phyloP scores from a whole-genome alignment of 805 yeast genomes.

The Wickerhamiella nectarea region DNA sequence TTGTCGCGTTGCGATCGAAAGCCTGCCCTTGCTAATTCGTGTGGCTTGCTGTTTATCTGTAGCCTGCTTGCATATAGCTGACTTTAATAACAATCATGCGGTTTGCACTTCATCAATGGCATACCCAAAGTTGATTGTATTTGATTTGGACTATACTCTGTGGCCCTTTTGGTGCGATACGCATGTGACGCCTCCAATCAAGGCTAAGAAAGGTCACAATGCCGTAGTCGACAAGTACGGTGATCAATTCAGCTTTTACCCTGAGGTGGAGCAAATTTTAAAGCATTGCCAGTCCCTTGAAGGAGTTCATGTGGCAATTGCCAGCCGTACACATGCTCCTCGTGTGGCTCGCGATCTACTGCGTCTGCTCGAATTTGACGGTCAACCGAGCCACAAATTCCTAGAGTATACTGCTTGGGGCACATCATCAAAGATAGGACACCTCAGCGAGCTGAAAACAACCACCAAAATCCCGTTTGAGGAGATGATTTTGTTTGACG shows the following conservation, averaged over 20 bases:
- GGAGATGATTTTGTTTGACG: constrained; percentile 61
- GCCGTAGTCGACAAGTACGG: constrained; percentile 42
- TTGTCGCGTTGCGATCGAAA: no score
- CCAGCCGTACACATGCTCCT: constrained; percentile 71
- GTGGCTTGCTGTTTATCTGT: not conserved
- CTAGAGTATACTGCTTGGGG: constrained; percentile 34
- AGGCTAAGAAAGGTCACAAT: constrained; percentile 25
- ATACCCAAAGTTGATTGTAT: constrained; percentile 44
- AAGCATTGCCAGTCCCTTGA: constrained; percentile 34
- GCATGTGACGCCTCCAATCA: constrained; percentile 46
- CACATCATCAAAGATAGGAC: constrained; percentile 38
- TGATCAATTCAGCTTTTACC: constrained; percentile 41
- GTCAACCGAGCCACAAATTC: constrained; percentile 36
- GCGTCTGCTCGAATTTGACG: constrained; percentile 37
- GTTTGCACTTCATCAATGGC: no score
- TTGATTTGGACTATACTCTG: constrained; percentile 62
- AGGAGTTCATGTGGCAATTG: constrained; percentile 45
- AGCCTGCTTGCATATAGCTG: not conserved
- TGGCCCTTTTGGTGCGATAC: constrained; percentile 82
- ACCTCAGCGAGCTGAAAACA: constrained; percentile 38
- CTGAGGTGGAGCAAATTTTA: constrained; percentile 55
- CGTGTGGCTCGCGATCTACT: constrained; percentile 56
- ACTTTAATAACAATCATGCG: no score
- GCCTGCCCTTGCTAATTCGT: no score
- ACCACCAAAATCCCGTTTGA: constrained; percentile 33